Evolutionary conservation across 108 stramenopile genomes (phyloP), one percentile per base, ranked within the genome.

Genomic region (Nitzschia palea): DNA sequence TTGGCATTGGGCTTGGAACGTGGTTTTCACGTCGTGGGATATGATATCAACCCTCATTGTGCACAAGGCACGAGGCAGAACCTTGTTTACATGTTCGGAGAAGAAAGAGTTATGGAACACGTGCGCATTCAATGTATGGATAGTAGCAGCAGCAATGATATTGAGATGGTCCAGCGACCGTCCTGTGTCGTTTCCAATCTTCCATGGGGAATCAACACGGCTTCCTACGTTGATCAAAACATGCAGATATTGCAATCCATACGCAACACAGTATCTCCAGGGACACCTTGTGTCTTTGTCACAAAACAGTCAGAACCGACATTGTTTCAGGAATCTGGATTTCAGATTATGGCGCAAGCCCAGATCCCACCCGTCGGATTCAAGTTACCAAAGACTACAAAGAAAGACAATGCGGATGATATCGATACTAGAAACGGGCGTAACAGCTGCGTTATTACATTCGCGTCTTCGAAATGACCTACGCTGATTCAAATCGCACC

Each of bases 171-270:
- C 20, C 20, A 62, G 9, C 43, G 25, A 22, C 36, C 33, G n/a
- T 44, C 27, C 14, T 85, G 83, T 45, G 83, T 80, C 12, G 81
- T 83, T 42, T 53, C 82, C 17, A 89, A 86, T 70, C 59, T 89
- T 5, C 88, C 88, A 1, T 89, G 88, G 88, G 71, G 71, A 10
- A 32, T 47, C 31, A 78, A 78, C 54, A 72, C 59, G 22, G 42
- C 67, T 22, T 3, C 47, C 9, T 67, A 68, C 43, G 18, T 45
- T 23, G 67, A 78, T 35, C 51, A 72, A 42, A 72, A 72, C 52
- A 14, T 47, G 20, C 44, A 45, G 6, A 78, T 78, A 26, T 44
- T 78, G 25, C n/a, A 31, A 25, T 36, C 52, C 5, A 25, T 78
- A 0, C 58, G 57, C 0, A 23, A 29, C 27, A 44, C 32, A 22